Base-by-base conservation (phyloP, 805 yeast genomes). In the Candida easanensis region DNA sequence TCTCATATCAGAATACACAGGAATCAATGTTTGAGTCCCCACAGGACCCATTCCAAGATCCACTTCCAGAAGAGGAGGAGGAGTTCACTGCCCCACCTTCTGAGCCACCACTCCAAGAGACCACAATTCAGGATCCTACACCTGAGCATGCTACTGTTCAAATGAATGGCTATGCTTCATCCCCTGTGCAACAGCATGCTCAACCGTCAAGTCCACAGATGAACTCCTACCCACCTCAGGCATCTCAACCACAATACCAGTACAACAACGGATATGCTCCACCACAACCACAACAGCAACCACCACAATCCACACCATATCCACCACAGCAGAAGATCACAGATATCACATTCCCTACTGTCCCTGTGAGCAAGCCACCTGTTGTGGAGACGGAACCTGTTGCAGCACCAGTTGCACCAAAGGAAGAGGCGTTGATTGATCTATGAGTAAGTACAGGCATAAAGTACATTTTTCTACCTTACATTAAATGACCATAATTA, bases 261-360 rank as follows among this genome's bases (percentile, higher is more conserved):
- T 42, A 33, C 25, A 11, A 25, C 17, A 42, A 33, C 23, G 39
- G 42, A 2, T 36, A 41, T 20, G 32, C 45, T 25, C 37, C 44
- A n/a, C 36, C 33, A 22, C 18, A 21, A 13, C n/a, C 32, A 33
- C 49, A 36, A 20, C 45, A 28, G 39, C 11, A 8, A 3, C 20
- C 22, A 17, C 42, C 36, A 21, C 46, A 43, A 25, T 21, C 36
- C 4, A 30, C 47, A 22, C 49, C 42, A 18, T 33, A 31, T 20
- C 48, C 44, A 26, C 44, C 38, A 20, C 52, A 45, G 37, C 39
- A 26, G 19, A 47, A 51, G 31, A 60, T 68, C 17, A 69, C 72
- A 1, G 62, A 62, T 37, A 61, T 61, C 45, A 57, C 66, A 39
- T 70, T 70, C 47, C 74, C 74, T 23, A 62, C 68, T 19, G 73